Evolutionary conservation across 148 eudicot species (phyloP).

Genomic region (Simmondsia chinensis): DNA sequence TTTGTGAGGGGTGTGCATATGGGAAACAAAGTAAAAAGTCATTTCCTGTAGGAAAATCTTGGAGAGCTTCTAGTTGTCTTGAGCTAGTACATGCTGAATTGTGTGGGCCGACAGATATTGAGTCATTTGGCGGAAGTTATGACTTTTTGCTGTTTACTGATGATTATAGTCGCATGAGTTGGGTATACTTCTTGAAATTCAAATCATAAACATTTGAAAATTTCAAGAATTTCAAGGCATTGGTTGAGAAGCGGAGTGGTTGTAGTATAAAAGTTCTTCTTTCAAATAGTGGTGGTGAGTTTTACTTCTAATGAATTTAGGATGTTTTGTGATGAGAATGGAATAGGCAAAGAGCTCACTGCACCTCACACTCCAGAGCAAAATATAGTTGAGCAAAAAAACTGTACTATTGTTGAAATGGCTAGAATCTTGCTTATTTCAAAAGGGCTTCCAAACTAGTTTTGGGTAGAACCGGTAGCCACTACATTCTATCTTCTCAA

Average conservation of each 20-base stretch:
- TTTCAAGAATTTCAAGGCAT: not conserved
- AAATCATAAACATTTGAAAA: not conserved
- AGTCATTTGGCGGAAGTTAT: conserved; percentile 2
- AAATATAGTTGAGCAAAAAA: conserved; percentile 11
- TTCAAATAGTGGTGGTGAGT: not conserved
- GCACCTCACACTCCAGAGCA: not conserved
- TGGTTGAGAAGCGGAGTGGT: not conserved
- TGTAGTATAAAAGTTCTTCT: not conserved
- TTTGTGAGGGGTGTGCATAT: conserved; percentile 1
- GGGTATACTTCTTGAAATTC: not conserved
- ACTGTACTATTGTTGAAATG: conserved; percentile 13
- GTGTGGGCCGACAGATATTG: not conserved
- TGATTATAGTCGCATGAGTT: conserved; percentile 4
- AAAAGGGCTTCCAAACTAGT: conserved; percentile 2
- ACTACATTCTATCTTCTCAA: conserved; percentile 6
- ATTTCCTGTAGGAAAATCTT: not conserved
- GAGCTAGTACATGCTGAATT: conserved; percentile 1
- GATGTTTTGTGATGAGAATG: not conserved
- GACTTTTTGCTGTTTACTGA: not conserved
- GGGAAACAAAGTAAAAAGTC: not conserved
- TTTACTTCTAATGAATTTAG: not conserved
- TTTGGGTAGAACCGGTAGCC: conserved; percentile 10
- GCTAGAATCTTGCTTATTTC: conserved; percentile 11
- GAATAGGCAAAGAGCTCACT: not conserved
- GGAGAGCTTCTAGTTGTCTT: not conserved